Percentiles rank a stretch among this genome's conserved stretches.
These are phyloP conservation scores for Xylariaceae sp. DNA, from an alignment of 2,329 filamentous ascomycete genomes.

Conservation along the genomic window DNA sequence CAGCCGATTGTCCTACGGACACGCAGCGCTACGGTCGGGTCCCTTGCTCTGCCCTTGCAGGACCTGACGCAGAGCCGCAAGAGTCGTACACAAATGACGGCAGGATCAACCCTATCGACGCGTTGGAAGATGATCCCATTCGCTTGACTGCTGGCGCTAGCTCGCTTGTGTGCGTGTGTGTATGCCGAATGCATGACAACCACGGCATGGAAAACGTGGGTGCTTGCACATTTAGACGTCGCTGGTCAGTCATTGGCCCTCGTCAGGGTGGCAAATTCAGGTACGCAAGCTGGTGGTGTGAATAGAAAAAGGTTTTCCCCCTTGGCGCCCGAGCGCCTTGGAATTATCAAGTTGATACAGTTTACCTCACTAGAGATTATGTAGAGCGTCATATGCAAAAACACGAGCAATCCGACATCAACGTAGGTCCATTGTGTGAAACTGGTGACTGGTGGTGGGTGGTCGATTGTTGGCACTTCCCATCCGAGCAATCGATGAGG, in stretches of 20 bases:
- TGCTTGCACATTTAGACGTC: conserved; percentile 4
- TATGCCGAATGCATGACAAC: conserved; percentile 8
- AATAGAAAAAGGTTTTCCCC: background rate
- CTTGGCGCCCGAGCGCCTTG: background rate
- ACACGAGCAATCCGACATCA: background rate
- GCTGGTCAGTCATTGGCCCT: conserved; percentile 2
- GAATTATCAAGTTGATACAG: no score
- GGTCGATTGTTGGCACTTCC: no score
- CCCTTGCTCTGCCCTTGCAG: no score
- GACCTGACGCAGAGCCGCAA: no score
- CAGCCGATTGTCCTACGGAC: no score
- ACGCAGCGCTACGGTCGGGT: no score
- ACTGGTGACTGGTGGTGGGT: no score
- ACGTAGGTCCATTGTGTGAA: no score
- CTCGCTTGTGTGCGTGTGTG: conserved; percentile 2
- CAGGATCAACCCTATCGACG: conserved; percentile 1
- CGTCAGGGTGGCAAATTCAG: background rate
- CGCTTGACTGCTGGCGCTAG: conserved; percentile 1
- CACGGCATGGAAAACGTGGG: no score
- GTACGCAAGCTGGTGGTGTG: background rate
- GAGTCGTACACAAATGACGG: no score
- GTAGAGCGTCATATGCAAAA: background rate
- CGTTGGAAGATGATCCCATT: conserved; percentile 3
- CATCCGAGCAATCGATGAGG: no score
- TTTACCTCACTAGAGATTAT: no score